Percentiles rank a stretch among this genome's conserved stretches.
Conservation (phyloP, 495 filamentous ascomycete genomes). For the Penicillium manginii region DNA sequence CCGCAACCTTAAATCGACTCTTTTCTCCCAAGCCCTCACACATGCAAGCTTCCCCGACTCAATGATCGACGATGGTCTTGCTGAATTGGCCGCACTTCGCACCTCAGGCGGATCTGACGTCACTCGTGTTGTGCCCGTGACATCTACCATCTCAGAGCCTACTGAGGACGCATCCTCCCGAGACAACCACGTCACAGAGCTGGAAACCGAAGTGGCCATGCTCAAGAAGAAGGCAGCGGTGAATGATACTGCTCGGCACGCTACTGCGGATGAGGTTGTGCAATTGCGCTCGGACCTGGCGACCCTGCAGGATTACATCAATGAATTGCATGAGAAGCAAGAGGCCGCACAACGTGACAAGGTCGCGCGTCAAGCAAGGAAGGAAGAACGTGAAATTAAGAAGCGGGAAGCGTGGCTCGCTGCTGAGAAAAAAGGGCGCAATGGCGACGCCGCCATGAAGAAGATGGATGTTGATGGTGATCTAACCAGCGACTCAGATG, state of each 20-base stretch:
- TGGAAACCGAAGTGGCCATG: conserved; percentile 40
- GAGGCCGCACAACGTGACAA: conserved; percentile 40
- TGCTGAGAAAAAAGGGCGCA: conserved; percentile 50
- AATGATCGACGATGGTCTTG: conserved; percentile 59
- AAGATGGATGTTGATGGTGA: conserved; percentile 44
- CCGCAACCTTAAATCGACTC: conserved; percentile 16
- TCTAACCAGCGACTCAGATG: conserved; percentile 44
- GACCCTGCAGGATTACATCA: conserved; percentile 46
- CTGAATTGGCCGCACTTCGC: conserved; percentile 49
- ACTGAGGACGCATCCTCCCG: conserved; percentile 25
- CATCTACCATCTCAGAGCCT: conserved; percentile 13
- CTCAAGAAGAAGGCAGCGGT: conserved; percentile 46
- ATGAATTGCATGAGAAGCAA: conserved; percentile 46
- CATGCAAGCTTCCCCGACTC: conserved; percentile 55
- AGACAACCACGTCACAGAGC: conserved; percentile 36
- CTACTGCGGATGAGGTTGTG: conserved; percentile 41
- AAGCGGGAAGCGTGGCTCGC: conserved; percentile 51
- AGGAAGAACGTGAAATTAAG: conserved; percentile 43
- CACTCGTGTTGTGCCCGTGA: conserved; percentile 14
- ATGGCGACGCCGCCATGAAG: conserved; percentile 43
- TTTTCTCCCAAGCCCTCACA: conserved; percentile 55
- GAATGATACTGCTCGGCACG: conserved; percentile 43
- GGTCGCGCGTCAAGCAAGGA: conserved; percentile 42
- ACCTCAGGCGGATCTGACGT: conserved; percentile 24
- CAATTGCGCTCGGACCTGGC: conserved; percentile 42